phyloP scores from a whole-genome alignment of 2,329 filamentous ascomycete genomes.

The Fusarium sp. region DNA sequence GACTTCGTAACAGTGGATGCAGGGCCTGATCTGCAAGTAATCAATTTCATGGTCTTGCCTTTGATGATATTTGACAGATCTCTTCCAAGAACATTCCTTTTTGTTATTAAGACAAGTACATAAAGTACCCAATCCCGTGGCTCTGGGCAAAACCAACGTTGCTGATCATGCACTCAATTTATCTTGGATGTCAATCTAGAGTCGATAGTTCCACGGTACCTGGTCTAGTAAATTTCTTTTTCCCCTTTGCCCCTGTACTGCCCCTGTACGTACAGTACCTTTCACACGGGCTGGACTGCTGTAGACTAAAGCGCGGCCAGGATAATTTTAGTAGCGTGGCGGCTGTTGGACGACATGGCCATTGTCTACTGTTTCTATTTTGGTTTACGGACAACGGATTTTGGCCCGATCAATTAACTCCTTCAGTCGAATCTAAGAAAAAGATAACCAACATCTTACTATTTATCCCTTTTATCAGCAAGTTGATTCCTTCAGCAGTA shows the following conservation, averaged over 20 bases:
- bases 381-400: conserved; percentile 4
- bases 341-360: not conserved
- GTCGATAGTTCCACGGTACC: conserved; percentile 9
- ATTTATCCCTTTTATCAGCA: not conserved
- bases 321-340: conserved; percentile 33
- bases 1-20: not conserved
- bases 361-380: conserved; percentile 24
- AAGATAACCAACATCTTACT: not conserved
- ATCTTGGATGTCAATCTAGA: conserved; percentile 8
- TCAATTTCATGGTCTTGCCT: not conserved
- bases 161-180: conserved; percentile 19
- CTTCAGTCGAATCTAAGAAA: not conserved
- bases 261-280: not conserved
- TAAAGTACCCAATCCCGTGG: conserved; percentile 28
- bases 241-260: not conserved
- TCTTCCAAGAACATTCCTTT: not conserved
- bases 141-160: conserved; percentile 3
- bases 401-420: not conserved
- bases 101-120: conserved; percentile 32
- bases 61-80: conserved; percentile 22
- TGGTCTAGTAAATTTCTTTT: conserved; percentile 13
- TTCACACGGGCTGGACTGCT: not conserved
- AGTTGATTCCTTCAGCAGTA: not conserved
- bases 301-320: not conserved
- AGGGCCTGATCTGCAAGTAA: not conserved